Percentiles rank a stretch among this genome's conserved stretches.
Conservation (phyloP, 129 eudicot species). For the Logfia minima region DNA sequence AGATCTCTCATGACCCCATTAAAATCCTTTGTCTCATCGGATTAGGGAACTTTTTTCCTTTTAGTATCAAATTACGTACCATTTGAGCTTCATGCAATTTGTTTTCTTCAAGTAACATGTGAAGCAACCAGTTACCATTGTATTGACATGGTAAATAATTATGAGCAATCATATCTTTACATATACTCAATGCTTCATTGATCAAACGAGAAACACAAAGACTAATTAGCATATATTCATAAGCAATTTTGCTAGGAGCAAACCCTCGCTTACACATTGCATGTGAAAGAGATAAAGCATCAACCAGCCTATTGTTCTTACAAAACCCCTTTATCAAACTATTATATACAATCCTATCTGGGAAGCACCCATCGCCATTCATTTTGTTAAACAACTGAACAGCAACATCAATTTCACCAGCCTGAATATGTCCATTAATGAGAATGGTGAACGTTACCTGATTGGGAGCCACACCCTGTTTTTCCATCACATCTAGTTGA, state of each 20-base stretch:
- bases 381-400: conserved; percentile 50
- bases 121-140: conserved; percentile 44
- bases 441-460: conserved; percentile 58
- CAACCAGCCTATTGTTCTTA: conserved; percentile 43
- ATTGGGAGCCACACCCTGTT: conserved; percentile 52
- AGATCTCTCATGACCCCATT: conserved; percentile 30
- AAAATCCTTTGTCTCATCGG: conserved; percentile 28
- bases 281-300: conserved; percentile 52
- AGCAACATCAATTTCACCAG: conserved; percentile 51
- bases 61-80: conserved; percentile 36
- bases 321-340: conserved; percentile 57
- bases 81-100: conserved; percentile 46
- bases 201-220: conserved; percentile 38
- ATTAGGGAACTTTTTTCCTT: conserved; percentile 22
- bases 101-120: conserved; percentile 42
- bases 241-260: conserved; percentile 59
- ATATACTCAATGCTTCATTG: conserved; percentile 40
- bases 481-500: conserved; percentile 50
- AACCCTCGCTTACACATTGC: conserved; percentile 59
- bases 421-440: conserved; percentile 55
- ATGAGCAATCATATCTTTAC: conserved; percentile 55
- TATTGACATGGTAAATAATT: conserved; percentile 44
- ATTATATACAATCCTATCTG: conserved; percentile 53
- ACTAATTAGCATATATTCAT: conserved; percentile 45
- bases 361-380: conserved; percentile 44